Percentiles rank a stretch among this genome's conserved stretches.
Conservation (phyloP, 345 rosid species). For the Luvunga scandens region DNA sequence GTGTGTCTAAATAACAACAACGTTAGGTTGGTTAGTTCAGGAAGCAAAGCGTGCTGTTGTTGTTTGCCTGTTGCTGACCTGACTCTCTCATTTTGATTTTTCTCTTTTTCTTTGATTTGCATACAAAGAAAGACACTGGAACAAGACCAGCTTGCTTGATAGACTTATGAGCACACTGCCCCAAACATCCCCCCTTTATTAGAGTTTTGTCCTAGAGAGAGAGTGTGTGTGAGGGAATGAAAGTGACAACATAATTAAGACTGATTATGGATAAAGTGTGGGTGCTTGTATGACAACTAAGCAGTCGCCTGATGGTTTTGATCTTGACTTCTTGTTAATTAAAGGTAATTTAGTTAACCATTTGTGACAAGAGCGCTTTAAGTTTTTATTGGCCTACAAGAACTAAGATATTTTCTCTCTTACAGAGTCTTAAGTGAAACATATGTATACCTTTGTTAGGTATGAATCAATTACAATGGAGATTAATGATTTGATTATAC, state of each 20-base stretch:
- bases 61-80: slow-evolving; percentile 14
- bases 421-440: not conserved
- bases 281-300: not conserved
- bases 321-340: not conserved
- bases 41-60: slow-evolving; percentile 56
- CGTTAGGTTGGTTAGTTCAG: slow-evolving; percentile 42
- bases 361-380: not conserved
- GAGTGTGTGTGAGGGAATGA: not conserved
- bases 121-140: not conserved
- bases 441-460: no score
- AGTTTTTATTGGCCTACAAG: not conserved
- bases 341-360: not conserved
- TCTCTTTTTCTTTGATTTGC: not conserved
- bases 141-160: not conserved
- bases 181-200: slow-evolving; percentile 20
- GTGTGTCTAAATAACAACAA: slow-evolving; percentile 26
- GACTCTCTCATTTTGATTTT: not conserved
- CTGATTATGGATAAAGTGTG: not conserved
- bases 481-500: no score
- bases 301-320: not conserved
- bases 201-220: not conserved
- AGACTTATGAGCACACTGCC: slow-evolving; percentile 16
- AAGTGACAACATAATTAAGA: slow-evolving; percentile 3
- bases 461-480: no score
- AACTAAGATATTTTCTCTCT: not conserved